Evolutionary conservation across 192 early-diverging fungal species (phyloP), one percentile per base, ranked within the genome.

Genomic region (Chytriomyces sp.): DNA sequence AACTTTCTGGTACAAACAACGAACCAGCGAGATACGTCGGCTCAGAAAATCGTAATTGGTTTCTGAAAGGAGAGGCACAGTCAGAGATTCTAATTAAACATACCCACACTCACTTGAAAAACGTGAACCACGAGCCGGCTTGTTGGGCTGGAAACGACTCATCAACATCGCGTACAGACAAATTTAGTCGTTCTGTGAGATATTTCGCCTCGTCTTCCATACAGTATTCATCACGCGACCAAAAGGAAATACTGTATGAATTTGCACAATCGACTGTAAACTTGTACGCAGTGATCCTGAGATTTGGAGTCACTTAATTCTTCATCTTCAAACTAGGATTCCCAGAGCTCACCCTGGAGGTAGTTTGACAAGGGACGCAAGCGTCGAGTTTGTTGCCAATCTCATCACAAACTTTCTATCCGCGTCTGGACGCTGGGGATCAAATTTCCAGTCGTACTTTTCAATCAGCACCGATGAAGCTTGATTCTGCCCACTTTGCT

Each of bases 181-280:
- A 64, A 8, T 73, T 73, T 7, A 81, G 64, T 32, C 70, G 49
- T 59, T 87, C 85, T 32, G 72, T 30, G 10, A 78, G 57, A 64
- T 83, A 85, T 64, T 87, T 87, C 44, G 52, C 75, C 63, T 84
- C 83, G 31, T 87, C 85, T 60, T 87, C 85, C 39, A 87, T 39
- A 5, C 67, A 34, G 65, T 78, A 84, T 3, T 84, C 80, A 39
- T 85, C 80, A 17, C 78, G 77, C 2, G 83, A 83, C 57, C 72
- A 81, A n/a, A 87, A 64, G 12, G 78, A 77, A 6, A 87, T 37
- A 32, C 40, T 39, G 60, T 75, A 85, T 8, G 81, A 61, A 4
- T 78, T 79, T 17, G 80, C 63, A 40, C 80, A 81, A 39, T 87
- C 80, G 49, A 84, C 54, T 5, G 67, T 40, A 53, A 87, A 79